phyloP scores from a whole-genome alignment of 352 stramenopile genomes.

The Phytopythium cucurbitacearum region DNA sequence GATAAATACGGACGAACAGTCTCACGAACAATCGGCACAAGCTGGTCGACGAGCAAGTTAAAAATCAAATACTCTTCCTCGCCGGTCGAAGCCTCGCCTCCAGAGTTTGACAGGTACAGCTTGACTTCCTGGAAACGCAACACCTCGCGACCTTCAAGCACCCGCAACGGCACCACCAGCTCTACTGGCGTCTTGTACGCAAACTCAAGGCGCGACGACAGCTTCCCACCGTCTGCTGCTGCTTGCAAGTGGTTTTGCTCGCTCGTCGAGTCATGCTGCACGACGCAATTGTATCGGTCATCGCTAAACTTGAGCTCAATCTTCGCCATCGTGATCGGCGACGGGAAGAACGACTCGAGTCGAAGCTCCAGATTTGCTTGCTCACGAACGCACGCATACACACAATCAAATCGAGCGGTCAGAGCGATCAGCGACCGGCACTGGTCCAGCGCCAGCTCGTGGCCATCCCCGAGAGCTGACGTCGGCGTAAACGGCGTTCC shows the following conservation, averaged over 20 bases:
- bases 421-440: conserved; percentile 48
- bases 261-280: conserved; percentile 35
- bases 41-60: conserved; percentile 44
- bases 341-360: conserved; percentile 56
- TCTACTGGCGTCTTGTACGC: conserved; percentile 26
- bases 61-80: conserved; percentile 53
- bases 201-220: conserved; percentile 50
- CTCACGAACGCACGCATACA: conserved; percentile 67
- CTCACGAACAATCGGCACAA: conserved; percentile 24
- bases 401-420: conserved; percentile 50
- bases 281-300: conserved; percentile 60
- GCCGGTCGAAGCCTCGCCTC: conserved; percentile 5
- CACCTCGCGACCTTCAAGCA: conserved; percentile 49
- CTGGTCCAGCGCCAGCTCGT: conserved; percentile 49
- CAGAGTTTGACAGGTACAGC: conserved; percentile 38
- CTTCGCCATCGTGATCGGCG: conserved; percentile 45
- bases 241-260: conserved; percentile 2
- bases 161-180: conserved; percentile 40
- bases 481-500: conserved; percentile 35
- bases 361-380: conserved; percentile 44
- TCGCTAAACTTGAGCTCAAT: conserved; percentile 75
- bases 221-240: conserved; percentile 21
- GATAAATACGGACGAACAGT: conserved; percentile 41
- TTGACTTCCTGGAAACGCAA: conserved; percentile 59
- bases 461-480: conserved; percentile 28